Evolutionary conservation across 2,329 filamentous ascomycete species (phyloP).

Genomic region (Cladosporium oxysporum): DNA sequence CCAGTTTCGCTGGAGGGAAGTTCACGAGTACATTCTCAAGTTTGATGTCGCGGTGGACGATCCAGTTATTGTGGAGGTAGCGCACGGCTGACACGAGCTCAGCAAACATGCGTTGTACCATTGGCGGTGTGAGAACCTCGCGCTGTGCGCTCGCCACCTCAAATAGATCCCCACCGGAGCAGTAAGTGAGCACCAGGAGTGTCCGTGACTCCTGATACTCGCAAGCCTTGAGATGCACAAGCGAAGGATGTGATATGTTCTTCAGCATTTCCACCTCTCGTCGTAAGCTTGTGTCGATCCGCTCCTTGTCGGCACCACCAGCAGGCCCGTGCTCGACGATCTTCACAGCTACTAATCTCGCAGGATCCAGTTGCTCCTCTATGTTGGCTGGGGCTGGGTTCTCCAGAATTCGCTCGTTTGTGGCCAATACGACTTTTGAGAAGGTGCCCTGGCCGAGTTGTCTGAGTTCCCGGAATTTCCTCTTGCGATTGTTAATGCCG

Average conservation of each 20-base stretch:
- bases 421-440: slow-evolving; percentile 89
- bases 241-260: slow-evolving; percentile 80
- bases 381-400: slow-evolving; percentile 40
- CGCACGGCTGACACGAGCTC: slow-evolving; percentile 82
- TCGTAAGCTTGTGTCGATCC: slow-evolving; percentile 90
- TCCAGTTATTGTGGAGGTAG: slow-evolving; percentile 81
- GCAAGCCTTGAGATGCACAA: slow-evolving; percentile 91
- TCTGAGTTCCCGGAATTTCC: slow-evolving; percentile 77
- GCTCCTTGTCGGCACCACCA: slow-evolving; percentile 88
- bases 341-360: slow-evolving; percentile 88
- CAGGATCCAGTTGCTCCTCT: slow-evolving; percentile 61
- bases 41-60: slow-evolving; percentile 97
- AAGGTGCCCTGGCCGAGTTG: slow-evolving; percentile 91
- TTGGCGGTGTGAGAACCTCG: slow-evolving; percentile 63
- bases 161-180: slow-evolving; percentile 91
- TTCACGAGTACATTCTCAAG: slow-evolving; percentile 97
- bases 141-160: slow-evolving; percentile 79
- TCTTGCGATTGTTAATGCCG: slow-evolving; percentile 69
- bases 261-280: slow-evolving; percentile 94
- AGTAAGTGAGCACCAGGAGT: slow-evolving; percentile 85
- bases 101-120: slow-evolving; percentile 84
- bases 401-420: slow-evolving; percentile 64
- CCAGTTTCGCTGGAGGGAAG: slow-evolving; percentile 66
- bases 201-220: slow-evolving; percentile 80
- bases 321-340: slow-evolving; percentile 93